Conservation (phyloP, 2,329 filamentous ascomycete species). For the Gliomastix tumulicola region DNA sequence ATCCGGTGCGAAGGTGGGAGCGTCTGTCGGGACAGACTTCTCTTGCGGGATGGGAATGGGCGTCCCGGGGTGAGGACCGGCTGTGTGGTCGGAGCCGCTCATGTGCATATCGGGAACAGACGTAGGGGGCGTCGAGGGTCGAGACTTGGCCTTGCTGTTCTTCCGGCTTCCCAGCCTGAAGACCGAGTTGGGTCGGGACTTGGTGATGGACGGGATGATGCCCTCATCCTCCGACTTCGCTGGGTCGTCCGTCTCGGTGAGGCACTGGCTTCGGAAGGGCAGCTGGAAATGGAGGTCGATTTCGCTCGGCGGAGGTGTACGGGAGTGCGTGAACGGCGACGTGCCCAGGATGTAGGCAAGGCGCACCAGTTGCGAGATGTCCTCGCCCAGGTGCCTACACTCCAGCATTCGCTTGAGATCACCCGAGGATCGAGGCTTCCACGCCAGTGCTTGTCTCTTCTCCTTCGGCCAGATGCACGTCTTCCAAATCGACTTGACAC, state of each 20-base stretch:
- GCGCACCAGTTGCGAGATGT: slow-evolving; percentile 32
- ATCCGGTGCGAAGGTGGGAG: slow-evolving; percentile 30
- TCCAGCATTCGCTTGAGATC: slow-evolving; percentile 37
- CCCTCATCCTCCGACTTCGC: slow-evolving; percentile 13
- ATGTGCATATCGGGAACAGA: slow-evolving; percentile 17
- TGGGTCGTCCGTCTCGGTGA: slow-evolving; percentile 23
- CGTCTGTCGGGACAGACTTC: slow-evolving; percentile 26
- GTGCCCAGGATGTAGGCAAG: slow-evolving; percentile 35
- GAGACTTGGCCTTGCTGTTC: slow-evolving; percentile 24
- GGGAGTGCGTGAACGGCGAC: slow-evolving; percentile 26
- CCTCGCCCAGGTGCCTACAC: slow-evolving; percentile 31
- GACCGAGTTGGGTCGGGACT: slow-evolving; percentile 17
- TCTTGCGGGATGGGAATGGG: slow-evolving; percentile 31
- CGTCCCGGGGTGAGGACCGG: slow-evolving; percentile 31
- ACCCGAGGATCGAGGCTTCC: slow-evolving; percentile 32
- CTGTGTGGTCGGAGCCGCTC: slow-evolving; percentile 18
- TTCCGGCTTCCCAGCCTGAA: slow-evolving; percentile 22
- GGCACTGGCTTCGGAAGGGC: slow-evolving; percentile 25
- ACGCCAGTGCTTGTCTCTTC: slow-evolving; percentile 28
- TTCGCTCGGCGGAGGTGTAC: slow-evolving; percentile 27
- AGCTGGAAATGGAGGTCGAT: slow-evolving; percentile 30
- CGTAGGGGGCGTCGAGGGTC: slow-evolving; percentile 25
- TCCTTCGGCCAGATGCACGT: slow-evolving; percentile 37
- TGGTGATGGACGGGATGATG: slow-evolving; percentile 16
- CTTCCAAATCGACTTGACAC: slow-evolving; percentile 36